These are phyloP conservation scores for Sphagnurus paluster DNA, from an alignment of 1,284 basidiomycete genomes.

Conservation along the genomic window DNA sequence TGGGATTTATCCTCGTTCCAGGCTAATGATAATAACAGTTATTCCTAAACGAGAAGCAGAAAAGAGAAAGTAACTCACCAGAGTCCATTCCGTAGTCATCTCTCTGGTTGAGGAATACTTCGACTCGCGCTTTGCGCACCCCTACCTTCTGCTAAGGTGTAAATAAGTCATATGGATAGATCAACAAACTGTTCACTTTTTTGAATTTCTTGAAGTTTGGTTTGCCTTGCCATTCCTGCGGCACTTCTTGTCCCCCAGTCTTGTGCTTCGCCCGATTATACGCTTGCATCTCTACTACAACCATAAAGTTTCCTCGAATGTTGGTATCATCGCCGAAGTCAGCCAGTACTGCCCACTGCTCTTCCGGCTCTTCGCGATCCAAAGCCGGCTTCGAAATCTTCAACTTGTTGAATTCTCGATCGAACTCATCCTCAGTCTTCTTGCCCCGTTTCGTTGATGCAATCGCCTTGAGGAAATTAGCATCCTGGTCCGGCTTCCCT, in stretches of 20 bases:
- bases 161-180: not conserved
- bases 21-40: constrained; percentile 40
- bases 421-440: constrained; percentile 71
- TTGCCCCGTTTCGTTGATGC: constrained; percentile 75
- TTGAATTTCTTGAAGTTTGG: constrained; percentile 89
- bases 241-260: constrained; percentile 22
- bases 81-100: constrained; percentile 58
- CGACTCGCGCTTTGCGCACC: constrained; percentile 38
- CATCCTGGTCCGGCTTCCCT: constrained; percentile 64
- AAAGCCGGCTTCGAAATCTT: constrained; percentile 73
- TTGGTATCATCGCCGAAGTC: constrained; percentile 72
- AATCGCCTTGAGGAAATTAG: constrained; percentile 68
- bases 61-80: constrained; percentile 34
- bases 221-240: constrained; percentile 54
- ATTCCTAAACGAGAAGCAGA: constrained; percentile 9
- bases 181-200: constrained; percentile 48
- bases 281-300: constrained; percentile 72
- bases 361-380: constrained; percentile 38
- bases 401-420: constrained; percentile 83
- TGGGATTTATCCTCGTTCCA: constrained; percentile 44
- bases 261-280: constrained; percentile 31
- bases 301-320: constrained; percentile 83
- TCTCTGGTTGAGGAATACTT: constrained; percentile 52
- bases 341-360: constrained; percentile 66
- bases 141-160: constrained; percentile 28